Base-by-base conservation (phyloP, 2,329 filamentous ascomycete species). In the Tolypocladium paradoxum region DNA sequence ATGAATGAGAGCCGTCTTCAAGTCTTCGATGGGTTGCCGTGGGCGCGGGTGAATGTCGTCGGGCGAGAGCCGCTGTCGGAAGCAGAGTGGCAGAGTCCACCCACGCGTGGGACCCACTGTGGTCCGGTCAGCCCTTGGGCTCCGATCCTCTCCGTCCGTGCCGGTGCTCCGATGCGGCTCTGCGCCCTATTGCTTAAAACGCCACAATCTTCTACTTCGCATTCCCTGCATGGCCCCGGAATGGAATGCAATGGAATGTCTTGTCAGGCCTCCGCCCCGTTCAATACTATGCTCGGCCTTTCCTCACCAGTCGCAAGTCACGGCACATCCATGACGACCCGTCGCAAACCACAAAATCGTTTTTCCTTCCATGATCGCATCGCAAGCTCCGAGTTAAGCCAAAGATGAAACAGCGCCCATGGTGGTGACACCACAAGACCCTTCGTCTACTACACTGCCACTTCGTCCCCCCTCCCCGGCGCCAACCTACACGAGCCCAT, bases 401-500 rank as follows among this genome's bases (percentile, higher is more conserved):
- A 48, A 27, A 36, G 11, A 48, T 24, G 31, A 35, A 31, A 35
- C 20, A 20, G 20, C 47, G 4, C 31, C n/a, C 47, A 18, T 9
- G 31, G 12, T 18, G 29, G 33, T 8, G 20, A 48, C 16, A 7
- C 16, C 35, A 36, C 16, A 22, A 43, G 12, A 4, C 22, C 40
- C 40, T 7, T 27, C 16, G 40, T 43, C 40, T 43, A 27, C 11
- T 9, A 8, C 22, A 8, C 40, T 16, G 7, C 24, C 22, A 8
- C 24, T 11, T 27, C 22, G 22, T 20, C 31, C 34, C 40, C 24
- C 8, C 24, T 14, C 20, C 47, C 8, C 9, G 40, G 6, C 5
- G 40, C 16, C 22, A 0, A n/a, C 24, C 62, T 69, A 96, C 68
- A 99, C 93, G 65, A 99, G 75, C 27, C 93, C 93, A 67, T 99